Percentiles rank a stretch among this genome's conserved stretches.
Conservation (phyloP, 352 stramenopile species). For the Globisporangium recalcitrans region DNA sequence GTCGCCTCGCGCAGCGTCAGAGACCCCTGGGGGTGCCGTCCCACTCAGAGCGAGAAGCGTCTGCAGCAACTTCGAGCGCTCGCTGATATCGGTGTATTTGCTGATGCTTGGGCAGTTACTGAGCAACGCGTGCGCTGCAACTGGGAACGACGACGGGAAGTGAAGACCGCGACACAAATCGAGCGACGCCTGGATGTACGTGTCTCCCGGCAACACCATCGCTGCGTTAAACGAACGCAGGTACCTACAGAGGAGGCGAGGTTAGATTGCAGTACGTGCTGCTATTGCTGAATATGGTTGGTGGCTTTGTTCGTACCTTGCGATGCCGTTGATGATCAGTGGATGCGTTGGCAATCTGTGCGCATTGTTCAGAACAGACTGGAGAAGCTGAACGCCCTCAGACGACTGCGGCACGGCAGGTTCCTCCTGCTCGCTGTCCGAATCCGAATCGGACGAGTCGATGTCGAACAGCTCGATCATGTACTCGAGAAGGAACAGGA, state of each 20-base stretch:
- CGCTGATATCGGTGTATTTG: conserved; percentile 56
- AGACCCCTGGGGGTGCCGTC: conserved; percentile 11
- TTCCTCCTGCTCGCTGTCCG: conserved; percentile 33
- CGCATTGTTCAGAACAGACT: conserved; percentile 42
- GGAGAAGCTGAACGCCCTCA: conserved; percentile 50
- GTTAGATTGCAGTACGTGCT: background rate
- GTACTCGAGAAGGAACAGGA: conserved; percentile 70
- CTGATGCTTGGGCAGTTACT: conserved; percentile 49
- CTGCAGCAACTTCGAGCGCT: conserved; percentile 41
- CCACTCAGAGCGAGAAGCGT: conserved; percentile 17
- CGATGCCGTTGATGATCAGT: conserved; percentile 49
- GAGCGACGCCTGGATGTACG: conserved; percentile 39
- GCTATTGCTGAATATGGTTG: background rate
- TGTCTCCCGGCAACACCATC: conserved; percentile 41
- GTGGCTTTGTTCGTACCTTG: conserved; percentile 27
- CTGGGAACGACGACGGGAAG: conserved; percentile 34
- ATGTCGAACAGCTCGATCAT: conserved; percentile 81
- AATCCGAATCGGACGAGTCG: conserved; percentile 65
- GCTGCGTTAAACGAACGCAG: conserved; percentile 50
- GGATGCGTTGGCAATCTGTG: conserved; percentile 48
- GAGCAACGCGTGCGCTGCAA: conserved; percentile 45
- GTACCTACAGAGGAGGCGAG: conserved; percentile 31
- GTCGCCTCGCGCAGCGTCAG: conserved; percentile 6
- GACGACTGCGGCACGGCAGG: conserved; percentile 17
- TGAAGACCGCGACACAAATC: conserved; percentile 47